A percentile compares a stretch with the other conserved stretches of the same genome.
Evolutionary conservation across 2,329 filamentous ascomycete species (phyloP).

Genomic region (Diaporthe batatas): DNA sequence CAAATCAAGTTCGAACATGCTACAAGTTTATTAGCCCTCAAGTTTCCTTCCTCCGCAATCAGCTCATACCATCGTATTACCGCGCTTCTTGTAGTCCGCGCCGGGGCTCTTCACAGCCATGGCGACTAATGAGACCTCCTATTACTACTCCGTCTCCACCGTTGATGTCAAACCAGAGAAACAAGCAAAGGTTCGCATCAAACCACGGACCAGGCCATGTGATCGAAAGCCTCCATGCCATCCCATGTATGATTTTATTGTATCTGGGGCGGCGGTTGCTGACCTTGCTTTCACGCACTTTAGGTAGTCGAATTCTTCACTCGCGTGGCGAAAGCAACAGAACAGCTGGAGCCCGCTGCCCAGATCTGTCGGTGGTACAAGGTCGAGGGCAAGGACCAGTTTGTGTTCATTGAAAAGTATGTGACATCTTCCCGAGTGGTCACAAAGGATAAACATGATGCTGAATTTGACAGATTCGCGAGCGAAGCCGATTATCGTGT

Average conservation of each 20-base stretch:
- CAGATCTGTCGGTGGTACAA: slow-evolving; percentile 34
- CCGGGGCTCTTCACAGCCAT: not conserved
- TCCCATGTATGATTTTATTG: no score
- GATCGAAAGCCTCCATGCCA: not conserved
- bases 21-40: not conserved
- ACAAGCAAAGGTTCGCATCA: slow-evolving; percentile 5
- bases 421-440: not conserved
- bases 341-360: slow-evolving; percentile 22
- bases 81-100: not conserved
- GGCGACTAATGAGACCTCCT: not conserved
- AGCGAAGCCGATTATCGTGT: slow-evolving; percentile 26
- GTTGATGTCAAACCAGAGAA: slow-evolving; percentile 22
- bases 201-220: not conserved
- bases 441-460: not conserved
- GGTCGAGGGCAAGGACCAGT: slow-evolving; percentile 29
- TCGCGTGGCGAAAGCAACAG: slow-evolving; percentile 10
- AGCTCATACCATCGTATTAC: not conserved
- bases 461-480: slow-evolving; percentile 14
- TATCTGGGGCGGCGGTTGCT: not conserved
- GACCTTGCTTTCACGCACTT: not conserved
- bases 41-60: not conserved
- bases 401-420: slow-evolving; percentile 32
- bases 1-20: not conserved
- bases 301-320: slow-evolving; percentile 35
- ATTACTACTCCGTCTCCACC: slow-evolving; percentile 30